phyloP scores from a whole-genome alignment of 2,329 filamentous ascomycete species.

The Cytospora mali region DNA sequence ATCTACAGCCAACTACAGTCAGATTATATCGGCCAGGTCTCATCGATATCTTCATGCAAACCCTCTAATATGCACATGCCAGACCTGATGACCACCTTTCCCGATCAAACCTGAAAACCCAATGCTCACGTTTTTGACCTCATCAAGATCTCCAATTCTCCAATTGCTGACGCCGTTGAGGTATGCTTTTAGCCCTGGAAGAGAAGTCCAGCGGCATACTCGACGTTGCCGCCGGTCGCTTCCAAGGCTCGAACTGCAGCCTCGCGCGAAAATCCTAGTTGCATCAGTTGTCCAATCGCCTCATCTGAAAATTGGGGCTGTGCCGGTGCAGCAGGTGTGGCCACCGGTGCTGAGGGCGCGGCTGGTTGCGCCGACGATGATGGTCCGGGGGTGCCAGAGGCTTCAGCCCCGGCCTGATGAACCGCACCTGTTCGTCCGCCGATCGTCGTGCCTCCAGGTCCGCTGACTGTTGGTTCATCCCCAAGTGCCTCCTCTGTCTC shows the following conservation, averaged over 20 bases:
- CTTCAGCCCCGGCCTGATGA: slow-evolving; percentile 36
- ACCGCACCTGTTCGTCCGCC: slow-evolving; percentile 82
- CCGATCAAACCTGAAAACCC: slow-evolving; percentile 5
- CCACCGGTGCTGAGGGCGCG: slow-evolving; percentile 31
- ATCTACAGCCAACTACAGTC: slow-evolving; percentile 11
- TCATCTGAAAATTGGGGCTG: slow-evolving; percentile 56
- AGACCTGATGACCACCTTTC: slow-evolving; percentile 5
- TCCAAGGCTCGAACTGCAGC: slow-evolving; percentile 80
- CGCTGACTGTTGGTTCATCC: slow-evolving; percentile 81
- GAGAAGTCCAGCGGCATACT: slow-evolving; percentile 82
- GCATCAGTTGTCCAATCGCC: slow-evolving; percentile 73
- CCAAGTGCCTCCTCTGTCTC: slow-evolving; percentile 71
- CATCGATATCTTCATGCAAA: slow-evolving; percentile 9
- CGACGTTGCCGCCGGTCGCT: slow-evolving; percentile 82
- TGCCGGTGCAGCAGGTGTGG: slow-evolving; percentile 26
- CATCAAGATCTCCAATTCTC: slow-evolving; percentile 29
- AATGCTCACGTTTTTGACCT: slow-evolving; percentile 19
- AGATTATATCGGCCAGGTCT: slow-evolving; percentile 3
- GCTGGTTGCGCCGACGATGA: slow-evolving; percentile 31
- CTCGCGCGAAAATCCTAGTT: slow-evolving; percentile 75
- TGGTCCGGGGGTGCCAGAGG: slow-evolving; percentile 32
- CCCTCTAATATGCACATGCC: slow-evolving; percentile 26
- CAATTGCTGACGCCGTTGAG: background rate
- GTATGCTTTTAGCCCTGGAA: slow-evolving; percentile 50
- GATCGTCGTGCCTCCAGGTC: slow-evolving; percentile 86